Conservation (phyloP, 2,329 filamentous ascomycete genomes). For the Fusarium sp. region DNA sequence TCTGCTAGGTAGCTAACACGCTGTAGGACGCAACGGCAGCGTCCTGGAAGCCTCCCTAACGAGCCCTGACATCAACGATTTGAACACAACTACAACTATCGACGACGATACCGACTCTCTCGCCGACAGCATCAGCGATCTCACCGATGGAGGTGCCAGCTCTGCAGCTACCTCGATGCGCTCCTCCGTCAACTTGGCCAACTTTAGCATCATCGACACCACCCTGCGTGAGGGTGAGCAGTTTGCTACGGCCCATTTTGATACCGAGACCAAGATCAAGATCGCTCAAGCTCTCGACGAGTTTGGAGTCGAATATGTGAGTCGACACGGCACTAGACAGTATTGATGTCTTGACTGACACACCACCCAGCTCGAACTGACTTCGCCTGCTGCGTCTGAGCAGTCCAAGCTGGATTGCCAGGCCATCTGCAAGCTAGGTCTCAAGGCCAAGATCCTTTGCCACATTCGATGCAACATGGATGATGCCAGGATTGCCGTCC, state of each 20-base stretch:
- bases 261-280: slow-evolving; percentile 62
- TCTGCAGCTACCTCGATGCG: slow-evolving; percentile 26
- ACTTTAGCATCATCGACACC: slow-evolving; percentile 43
- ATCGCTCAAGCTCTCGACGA: slow-evolving; percentile 50
- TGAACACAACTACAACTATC: slow-evolving; percentile 12
- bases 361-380: slow-evolving; percentile 72
- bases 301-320: slow-evolving; percentile 64
- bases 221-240: slow-evolving; percentile 45
- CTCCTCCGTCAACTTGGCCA: slow-evolving; percentile 26
- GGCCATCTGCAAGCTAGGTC: slow-evolving; percentile 91
- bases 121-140: slow-evolving; percentile 11
- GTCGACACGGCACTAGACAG: rapidly evolving
- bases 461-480: slow-evolving; percentile 50
- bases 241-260: slow-evolving; percentile 80
- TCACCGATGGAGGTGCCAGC: slow-evolving; percentile 11
- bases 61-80: neutral
- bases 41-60: slow-evolving; percentile 38
- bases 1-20: neutral
- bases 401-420: slow-evolving; percentile 90
- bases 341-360: neutral
- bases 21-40: slow-evolving; percentile 5
- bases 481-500: slow-evolving; percentile 79
- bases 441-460: slow-evolving; percentile 70
- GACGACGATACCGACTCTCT: slow-evolving; percentile 19
- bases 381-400: slow-evolving; percentile 85